Base-by-base conservation (phyloP, 2,329 filamentous ascomycete genomes). In the Pestalotiopsis sp. region DNA sequence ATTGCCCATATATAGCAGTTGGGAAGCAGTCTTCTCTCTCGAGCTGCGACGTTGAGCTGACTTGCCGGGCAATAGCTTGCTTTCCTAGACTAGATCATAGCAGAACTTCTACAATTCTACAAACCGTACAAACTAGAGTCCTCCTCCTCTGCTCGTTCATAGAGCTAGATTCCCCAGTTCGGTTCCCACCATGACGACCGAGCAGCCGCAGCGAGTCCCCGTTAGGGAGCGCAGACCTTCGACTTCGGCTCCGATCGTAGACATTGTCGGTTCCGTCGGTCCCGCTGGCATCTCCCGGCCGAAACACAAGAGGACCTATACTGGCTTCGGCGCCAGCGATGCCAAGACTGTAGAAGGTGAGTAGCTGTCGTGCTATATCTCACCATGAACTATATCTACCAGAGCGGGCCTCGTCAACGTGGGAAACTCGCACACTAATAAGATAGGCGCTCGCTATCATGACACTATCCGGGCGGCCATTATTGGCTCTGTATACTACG, bases 291-390 rank as follows among this genome's bases (percentile, higher is more conserved):
- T 92, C 82, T 90, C 88, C 31, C 89, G 96, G 70, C 96, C 96
- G 61, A 99, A 98, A 84, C 96, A 99, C 85, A 98, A 94, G 86
- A 90, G 96, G 74, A 98, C 95, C n/a, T 93, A 93, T 73, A 99
- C 96, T 11, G 96, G 96, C 9, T 96, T 98, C 78, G 95, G 94
- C 41, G 88, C 94, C 36, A 86, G 89, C 45, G 96, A 99, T 79
- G 98, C 98, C 85, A 98, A 97, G 85, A 92, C 84, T 76, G 94
- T 98, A 63, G 95, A 98, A 84, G 94, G 94, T 85, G 90, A 83
- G 83, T 75, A 31, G 23, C 7, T 23, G 52, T 20, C 61, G 41
- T 62, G 11, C 59, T 62, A 62, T 25, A 62, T 31, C 12, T 12
- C 12, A 23, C 17, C 38, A 39, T 61, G 41, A 9, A 17, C 45